Evolutionary conservation across 2,329 filamentous ascomycete genomes (phyloP), one percentile per base, ranked within the genome.

Genomic region (Pseudocercospora vitis): DNA sequence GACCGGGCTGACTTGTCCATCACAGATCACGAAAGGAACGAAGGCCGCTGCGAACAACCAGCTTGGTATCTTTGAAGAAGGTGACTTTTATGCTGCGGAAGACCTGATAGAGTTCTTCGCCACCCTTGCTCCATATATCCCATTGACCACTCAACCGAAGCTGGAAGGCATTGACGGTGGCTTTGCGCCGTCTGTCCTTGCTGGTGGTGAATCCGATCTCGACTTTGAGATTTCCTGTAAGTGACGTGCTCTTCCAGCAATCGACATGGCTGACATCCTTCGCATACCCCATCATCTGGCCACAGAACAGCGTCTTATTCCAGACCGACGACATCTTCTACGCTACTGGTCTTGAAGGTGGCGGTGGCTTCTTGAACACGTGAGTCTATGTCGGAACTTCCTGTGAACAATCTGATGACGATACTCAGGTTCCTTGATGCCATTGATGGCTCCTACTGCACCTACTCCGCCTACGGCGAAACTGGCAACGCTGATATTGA

Each of bases 391-490:
- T 26, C 45, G 8, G 9, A n/a, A n/a, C n/a, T n/a, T n/a, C n/a
- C n/a, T n/a, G n/a, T n/a, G n/a, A n/a, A n/a, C n/a, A n/a, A n/a
- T n/a, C 33, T 35, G 45, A 31, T 19, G 14, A 23, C 47, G 12
- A 14, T 3, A 29, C 28, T 14, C 16, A 23, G 45, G 16, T 75
- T 76, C 60, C 66, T 76, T 47, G 76, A 79, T 48, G 76, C 76
- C 18, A 70, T 80, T 31, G 76, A 79, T 58, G 77, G 75, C 4
- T 75, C 71, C 45, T 81, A 80, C 66, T 81, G 79, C 67, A 73
- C 71, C 9, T 76, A 73, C 56, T 70, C 69, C 12, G 77, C 76
- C 0, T 79, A 72, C 52, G 75, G 74, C 32, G 73, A 78, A 58
- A 76, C 70, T 0, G 79, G 78, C 21, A 42, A 42, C 6, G 37